Base-by-base conservation (phyloP, 2,329 filamentous ascomycete genomes). In the Sarocladium kiliense region DNA sequence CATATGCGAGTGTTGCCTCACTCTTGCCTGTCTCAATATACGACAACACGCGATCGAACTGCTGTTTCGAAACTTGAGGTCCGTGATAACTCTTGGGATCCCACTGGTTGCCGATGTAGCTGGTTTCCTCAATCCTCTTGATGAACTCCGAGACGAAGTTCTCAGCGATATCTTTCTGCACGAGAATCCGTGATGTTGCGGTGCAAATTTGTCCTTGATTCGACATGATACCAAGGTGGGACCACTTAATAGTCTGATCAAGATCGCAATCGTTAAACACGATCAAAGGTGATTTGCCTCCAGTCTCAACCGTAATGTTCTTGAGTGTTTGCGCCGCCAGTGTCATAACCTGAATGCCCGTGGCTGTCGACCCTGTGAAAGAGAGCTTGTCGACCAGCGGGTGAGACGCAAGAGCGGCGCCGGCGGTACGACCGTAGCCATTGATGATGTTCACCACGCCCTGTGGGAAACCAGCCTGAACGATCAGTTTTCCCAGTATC, bases 381-480 rank as follows among this genome's bases (percentile, higher is more conserved):
- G 86, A 85, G 56, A 89, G 76, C 72, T 89, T 89, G 63, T 87
- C 83, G 19, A 90, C 78, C 39, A 77, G 75, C 10, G 79, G 71
- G 65, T 90, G 87, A 50, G 76, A 71, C 1, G 81, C 83, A 9
- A 90, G 75, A 0, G 85, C 82, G 2, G 82, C 77, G 32, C 87
- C 87, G 2, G 85, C 83, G 44, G 81, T 81, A 53, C 76, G 75
- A 18, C 86, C 86, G 57, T 82, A 75, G 1, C 87, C 87, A 58
- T 87, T 88, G 56, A 89, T 64, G 54, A 89, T 77, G 66, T 90
- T 89, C 60, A 89, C 72, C 12, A 89, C 86, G 42, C 87, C 87
- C 1, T 86, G 80, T 7, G 87, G 87, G 66, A 89, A 89, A 0
- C 87, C 87, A 12, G 85, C 85, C 62, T 88, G 77, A 60, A 83